Evolutionary conservation across 768 basidiomycete genomes (phyloP).

Genomic region (Phlegmacium glaucopus): DNA sequence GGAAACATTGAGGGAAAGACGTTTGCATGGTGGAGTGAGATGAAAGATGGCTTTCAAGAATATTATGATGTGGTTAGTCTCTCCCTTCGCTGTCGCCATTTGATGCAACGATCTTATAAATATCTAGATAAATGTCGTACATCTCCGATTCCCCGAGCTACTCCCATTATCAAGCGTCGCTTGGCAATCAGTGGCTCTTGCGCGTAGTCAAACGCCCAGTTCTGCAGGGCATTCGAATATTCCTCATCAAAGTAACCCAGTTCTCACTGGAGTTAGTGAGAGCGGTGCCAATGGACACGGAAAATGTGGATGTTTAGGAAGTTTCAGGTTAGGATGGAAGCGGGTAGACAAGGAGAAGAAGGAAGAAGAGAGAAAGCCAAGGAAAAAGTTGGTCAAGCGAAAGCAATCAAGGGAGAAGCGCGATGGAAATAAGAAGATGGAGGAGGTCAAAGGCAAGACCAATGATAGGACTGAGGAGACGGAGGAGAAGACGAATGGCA

Average conservation of each 20-base stretch:
- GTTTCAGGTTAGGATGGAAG: no score
- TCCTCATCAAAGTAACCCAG: no score
- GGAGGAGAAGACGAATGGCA: no score
- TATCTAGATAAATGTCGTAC: conserved; percentile 23
- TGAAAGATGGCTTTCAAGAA: conserved; percentile 22
- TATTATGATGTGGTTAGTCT: conserved; percentile 27
- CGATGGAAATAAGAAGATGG: no score
- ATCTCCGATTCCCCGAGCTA: conserved; percentile 23
- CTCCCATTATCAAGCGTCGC: conserved; percentile 24
- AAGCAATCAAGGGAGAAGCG: no score
- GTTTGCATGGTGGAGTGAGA: conserved; percentile 18
- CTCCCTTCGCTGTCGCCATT: neutral
- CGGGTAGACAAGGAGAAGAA: no score
- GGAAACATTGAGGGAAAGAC: neutral
- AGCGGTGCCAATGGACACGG: neutral
- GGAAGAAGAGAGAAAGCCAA: no score
- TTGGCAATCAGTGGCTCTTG: conserved; percentile 23
- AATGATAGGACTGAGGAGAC: no score
- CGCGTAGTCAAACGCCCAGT: conserved; percentile 11
- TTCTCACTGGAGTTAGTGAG: no score
- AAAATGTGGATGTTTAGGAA: neutral
- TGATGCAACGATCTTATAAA: neutral
- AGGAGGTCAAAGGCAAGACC: no score
- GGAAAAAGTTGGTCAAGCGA: no score
- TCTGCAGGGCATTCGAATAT: neutral